Evolutionary conservation across 306 rosid species (phyloP).

Genomic region (Elaeagnus macrophylla): DNA sequence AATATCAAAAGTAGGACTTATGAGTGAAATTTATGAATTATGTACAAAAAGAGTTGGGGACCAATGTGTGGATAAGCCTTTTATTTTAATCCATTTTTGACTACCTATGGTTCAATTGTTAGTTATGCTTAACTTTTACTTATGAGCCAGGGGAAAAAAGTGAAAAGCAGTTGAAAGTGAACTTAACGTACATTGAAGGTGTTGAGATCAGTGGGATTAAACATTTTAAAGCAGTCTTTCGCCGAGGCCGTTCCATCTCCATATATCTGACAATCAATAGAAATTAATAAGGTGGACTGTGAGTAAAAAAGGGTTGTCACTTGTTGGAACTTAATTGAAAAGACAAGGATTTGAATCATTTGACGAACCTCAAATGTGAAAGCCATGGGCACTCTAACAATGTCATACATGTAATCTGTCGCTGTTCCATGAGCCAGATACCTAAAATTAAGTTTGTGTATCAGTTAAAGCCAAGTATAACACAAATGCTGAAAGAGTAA

Average conservation of each 20-base stretch:
- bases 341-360: not conserved
- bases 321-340: constrained; percentile 9
- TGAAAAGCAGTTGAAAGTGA: not conserved
- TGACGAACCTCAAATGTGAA: constrained; percentile 93
- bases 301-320: constrained; percentile 5
- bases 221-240: constrained; percentile 91
- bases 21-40: no score
- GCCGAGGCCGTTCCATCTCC: constrained; percentile 74
- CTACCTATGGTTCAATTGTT: constrained; percentile 1
- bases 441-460: constrained; percentile 31
- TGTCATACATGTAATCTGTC: constrained; percentile 89
- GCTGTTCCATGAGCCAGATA: constrained; percentile 98
- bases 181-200: constrained; percentile 54
- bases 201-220: constrained; percentile 65
- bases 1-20: no score
- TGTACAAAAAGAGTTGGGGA: no score
- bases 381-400: constrained; percentile 78
- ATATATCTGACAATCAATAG: constrained; percentile 54
- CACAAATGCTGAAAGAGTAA: not conserved
- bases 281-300: not conserved
- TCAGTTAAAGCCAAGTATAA: not conserved
- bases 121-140: not conserved
- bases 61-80: no score
- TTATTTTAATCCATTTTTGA: no score
- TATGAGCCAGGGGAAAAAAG: not conserved